phyloP scores from a whole-genome alignment of 202 grass and related monocot species.

The Zizania palustris region DNA sequence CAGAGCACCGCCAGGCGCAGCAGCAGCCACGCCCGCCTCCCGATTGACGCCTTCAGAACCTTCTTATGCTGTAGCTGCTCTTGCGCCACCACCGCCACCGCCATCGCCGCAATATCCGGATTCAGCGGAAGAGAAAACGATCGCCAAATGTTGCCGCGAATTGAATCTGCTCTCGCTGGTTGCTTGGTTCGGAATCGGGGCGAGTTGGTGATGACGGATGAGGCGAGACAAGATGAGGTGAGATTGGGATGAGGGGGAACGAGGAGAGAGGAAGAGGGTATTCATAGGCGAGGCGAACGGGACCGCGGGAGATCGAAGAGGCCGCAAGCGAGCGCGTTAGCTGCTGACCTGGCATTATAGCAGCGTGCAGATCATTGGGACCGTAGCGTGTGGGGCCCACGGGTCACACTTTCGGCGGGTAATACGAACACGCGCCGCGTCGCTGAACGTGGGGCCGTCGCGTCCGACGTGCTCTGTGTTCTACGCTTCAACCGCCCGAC shows the following conservation, averaged over 20 bases:
- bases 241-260: constrained; percentile 15
- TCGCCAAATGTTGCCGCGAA: neutral
- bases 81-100: constrained; percentile 2
- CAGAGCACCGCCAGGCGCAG: constrained; percentile 69
- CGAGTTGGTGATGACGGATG: neutral
- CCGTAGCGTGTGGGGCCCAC: constrained; percentile 34
- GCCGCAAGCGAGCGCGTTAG: constrained; percentile 42
- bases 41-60: constrained; percentile 41
- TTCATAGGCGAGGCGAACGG: neutral
- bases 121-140: neutral
- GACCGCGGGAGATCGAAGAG: no score
- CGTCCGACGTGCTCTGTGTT: neutral
- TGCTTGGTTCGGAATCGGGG: neutral
- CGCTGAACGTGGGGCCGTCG: neutral
- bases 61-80: neutral
- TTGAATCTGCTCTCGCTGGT: neutral
- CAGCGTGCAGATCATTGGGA: constrained; percentile 4
- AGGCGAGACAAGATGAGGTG: neutral
- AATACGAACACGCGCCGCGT: neutral
- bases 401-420: constrained; percentile 17
- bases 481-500: neutral
- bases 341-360: constrained; percentile 6
- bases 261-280: neutral
- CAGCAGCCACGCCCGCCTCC: constrained; percentile 61
- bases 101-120: neutral